These are phyloP conservation scores for Corchorus capsularis DNA, from an alignment of 345 rosid genomes.

Conservation along the genomic window DNA sequence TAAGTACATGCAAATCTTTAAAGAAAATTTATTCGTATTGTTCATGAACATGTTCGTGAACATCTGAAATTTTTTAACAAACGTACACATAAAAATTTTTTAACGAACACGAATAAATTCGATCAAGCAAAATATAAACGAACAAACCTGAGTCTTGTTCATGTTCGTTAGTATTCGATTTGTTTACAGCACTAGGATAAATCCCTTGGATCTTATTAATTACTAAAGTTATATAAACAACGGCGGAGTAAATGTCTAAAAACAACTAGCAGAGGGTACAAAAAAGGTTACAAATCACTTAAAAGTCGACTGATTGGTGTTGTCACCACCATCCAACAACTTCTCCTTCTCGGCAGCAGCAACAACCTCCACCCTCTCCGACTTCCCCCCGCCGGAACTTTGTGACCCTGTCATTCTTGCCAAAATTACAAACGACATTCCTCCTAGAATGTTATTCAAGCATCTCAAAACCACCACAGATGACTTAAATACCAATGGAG, in stretches of 20 bases:
- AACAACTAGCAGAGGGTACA: not conserved
- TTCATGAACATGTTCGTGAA: too few species aligned
- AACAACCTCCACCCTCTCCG: constrained; percentile 14
- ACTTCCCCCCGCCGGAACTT: constrained; percentile 35
- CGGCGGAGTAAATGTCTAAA: not conserved
- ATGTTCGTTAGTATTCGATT: too few species aligned
- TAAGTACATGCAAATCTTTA: too few species aligned
- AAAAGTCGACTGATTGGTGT: constrained; percentile 22
- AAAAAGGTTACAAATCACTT: constrained; percentile 14
- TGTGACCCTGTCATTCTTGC: constrained; percentile 98
- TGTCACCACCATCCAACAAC: constrained; percentile 30
- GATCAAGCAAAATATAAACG: too few species aligned
- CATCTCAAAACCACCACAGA: constrained; percentile 84
- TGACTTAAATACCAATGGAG: constrained; percentile 69
- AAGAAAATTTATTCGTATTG: too few species aligned
- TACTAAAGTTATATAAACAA: not conserved
- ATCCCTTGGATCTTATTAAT: too few species aligned
- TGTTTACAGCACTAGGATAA: too few species aligned
- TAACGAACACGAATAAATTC: too few species aligned
- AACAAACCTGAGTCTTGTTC: too few species aligned
- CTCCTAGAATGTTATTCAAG: constrained; percentile 81
- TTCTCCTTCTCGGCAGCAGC: constrained; percentile 39
- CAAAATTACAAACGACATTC: constrained; percentile 84
- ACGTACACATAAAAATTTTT: too few species aligned
- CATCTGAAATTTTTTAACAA: too few species aligned